Base-by-base conservation (phyloP, 352 stramenopile species). In the Phytophthora crassamura region DNA sequence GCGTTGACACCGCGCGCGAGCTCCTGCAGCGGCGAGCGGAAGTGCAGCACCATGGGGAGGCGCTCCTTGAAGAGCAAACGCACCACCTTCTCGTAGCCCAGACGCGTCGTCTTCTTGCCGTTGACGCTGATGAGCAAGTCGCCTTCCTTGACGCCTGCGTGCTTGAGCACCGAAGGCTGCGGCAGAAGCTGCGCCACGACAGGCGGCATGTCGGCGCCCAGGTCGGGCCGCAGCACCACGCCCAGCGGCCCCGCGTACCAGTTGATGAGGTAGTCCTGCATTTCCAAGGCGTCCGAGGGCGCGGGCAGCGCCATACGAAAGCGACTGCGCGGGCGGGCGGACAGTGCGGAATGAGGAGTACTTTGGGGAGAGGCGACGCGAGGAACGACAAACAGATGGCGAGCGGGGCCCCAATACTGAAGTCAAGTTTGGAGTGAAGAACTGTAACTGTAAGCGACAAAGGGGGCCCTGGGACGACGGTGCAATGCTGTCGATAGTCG, bases 181-280 rank as follows among this genome's bases (percentile, higher is more conserved):
- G 82, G 83, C 48, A 94, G 74, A 55, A 94, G 60, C 57, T 90
- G 78, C 47, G 70, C 74, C 45, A 94, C 85, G 35, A 90, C 80
- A n/a, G 85, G 85, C 25, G 85, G 83, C 83, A 91, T 90, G 68
- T 94, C 85, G 4, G 69, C 59, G 45, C 85, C 85, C 36, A 91
- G 66, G 34, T 91, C 85, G 7, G 85, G 80, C 12, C 82, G 83
- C 57, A 94, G 67, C 46, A 92, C 80, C 32, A 94, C 72, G 38
- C 85, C 85, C n/a, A 94, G 74, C 25, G 85, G 85, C 0, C 85
- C 85, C 11, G 81, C 78, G 64, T 94, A 90, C 85, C 85, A 94
- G 64, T 94, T 92, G 71, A 94, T 92, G 46, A 91, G 82, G 74
- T 91, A 94, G 59, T 94, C 85, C 61, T 88, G 76, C 84, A 72